These are phyloP conservation scores for Brassica cretica DNA, from an alignment of 345 rosid genomes.

Conservation along the genomic window DNA sequence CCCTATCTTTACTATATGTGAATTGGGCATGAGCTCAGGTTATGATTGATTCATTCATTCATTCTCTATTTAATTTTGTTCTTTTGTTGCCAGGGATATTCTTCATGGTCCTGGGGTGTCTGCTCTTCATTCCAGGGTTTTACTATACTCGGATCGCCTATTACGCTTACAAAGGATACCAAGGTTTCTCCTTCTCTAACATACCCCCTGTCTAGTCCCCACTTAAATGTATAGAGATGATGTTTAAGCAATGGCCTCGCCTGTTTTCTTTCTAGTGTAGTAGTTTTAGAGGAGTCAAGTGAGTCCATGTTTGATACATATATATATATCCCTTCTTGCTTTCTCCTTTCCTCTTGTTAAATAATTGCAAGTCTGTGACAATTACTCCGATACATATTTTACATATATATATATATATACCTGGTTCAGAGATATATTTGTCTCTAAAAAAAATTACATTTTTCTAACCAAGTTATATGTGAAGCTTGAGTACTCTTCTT, in stretches of 20 bases:
- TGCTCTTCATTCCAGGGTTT: constrained; percentile 89
- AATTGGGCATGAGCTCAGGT: constrained; percentile 2
- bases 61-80: neutral
- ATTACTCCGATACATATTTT: neutral
- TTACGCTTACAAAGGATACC: constrained; percentile 94
- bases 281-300: constrained; percentile 27
- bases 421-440: neutral
- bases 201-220: constrained; percentile 71
- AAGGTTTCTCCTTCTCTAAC: constrained; percentile 92
- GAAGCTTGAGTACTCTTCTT: neutral
- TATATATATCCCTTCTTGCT: neutral
- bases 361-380: constrained; percentile 21
- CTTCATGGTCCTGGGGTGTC: constrained; percentile 78
- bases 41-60: neutral
- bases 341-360: constrained; percentile 17
- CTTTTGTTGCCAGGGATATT: constrained; percentile 64
- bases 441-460: neutral
- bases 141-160: constrained; percentile 91
- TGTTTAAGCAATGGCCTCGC: neutral
- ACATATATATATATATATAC: neutral
- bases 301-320: constrained; percentile 1
- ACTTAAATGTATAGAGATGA: constrained; percentile 33
- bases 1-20: neutral
- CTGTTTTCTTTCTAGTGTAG: constrained; percentile 23
- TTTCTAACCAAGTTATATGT: neutral